Evolutionary conservation across 805 yeast genomes (phyloP).

Genomic region (Candida sithepensis): DNA sequence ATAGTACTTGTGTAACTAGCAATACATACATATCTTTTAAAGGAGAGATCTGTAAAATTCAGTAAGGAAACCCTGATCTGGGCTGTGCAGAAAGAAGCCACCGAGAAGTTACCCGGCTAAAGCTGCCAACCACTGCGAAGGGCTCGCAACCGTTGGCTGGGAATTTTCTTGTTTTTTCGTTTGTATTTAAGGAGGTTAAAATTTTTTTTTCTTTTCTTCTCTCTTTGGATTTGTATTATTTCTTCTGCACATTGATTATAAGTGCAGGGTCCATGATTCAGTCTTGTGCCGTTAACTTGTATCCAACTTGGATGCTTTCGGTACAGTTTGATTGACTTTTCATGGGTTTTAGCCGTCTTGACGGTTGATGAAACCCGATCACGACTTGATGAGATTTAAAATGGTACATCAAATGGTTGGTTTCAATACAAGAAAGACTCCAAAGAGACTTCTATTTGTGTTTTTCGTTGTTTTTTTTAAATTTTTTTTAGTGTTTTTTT

Average conservation of each 20-base stretch:
- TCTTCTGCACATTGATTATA: no score
- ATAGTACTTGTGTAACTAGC: neutral
- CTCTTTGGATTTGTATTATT: no score
- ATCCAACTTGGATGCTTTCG: neutral
- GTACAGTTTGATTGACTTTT: neutral
- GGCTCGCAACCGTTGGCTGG: neutral
- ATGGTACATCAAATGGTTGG: slow-evolving; percentile 3
- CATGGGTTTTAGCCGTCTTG: no score
- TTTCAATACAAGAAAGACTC: neutral
- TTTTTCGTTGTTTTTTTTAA: neutral
- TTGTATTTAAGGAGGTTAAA: neutral
- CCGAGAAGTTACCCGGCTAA: neutral
- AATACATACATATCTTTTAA: neutral
- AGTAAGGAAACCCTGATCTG: neutral
- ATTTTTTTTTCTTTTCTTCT: neutral
- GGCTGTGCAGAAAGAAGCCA: neutral
- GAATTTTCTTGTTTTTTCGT: neutral
- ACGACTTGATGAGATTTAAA: no score
- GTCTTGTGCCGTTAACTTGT: neutral
- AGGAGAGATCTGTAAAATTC: neutral
- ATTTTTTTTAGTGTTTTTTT: no score
- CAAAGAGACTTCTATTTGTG: neutral
- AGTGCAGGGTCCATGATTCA: no score
- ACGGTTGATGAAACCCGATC: no score
- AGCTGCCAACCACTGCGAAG: no score